A percentile compares a stretch with the other conserved stretches of the same genome.
phyloP scores from a whole-genome alignment of 371 early-diverging fungal genomes.

The Mucor velutinosus region DNA sequence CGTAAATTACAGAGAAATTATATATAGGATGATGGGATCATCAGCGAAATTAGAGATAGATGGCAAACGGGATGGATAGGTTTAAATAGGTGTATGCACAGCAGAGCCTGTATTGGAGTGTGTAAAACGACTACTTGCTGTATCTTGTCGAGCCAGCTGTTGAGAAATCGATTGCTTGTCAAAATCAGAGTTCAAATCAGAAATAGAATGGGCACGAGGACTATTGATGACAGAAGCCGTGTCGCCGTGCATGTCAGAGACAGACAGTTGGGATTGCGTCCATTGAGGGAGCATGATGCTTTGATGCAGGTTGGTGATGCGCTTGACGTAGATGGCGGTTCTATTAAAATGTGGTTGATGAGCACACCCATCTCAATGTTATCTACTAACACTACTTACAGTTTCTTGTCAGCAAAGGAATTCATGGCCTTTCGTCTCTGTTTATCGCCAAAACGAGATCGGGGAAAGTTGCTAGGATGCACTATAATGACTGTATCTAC shows the following conservation, averaged over 20 bases:
- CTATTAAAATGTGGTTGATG: slow-evolving; percentile 6
- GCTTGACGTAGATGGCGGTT: slow-evolving; percentile 41
- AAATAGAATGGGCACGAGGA: slow-evolving; percentile 1
- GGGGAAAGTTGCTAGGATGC: slow-evolving; percentile 60
- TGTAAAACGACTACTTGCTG: not conserved
- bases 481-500: slow-evolving; percentile 75
- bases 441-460: slow-evolving; percentile 63
- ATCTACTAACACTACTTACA: slow-evolving; percentile 20
- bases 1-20: not conserved
- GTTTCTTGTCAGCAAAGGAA: slow-evolving; percentile 32
- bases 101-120: not conserved
- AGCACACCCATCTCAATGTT: not conserved
- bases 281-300: slow-evolving; percentile 37
- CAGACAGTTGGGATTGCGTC: slow-evolving; percentile 34
- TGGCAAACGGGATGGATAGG: too few species aligned
- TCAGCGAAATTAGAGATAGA: not conserved
- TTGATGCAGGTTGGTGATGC: slow-evolving; percentile 46
- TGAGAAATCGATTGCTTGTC: slow-evolving; percentile 1
- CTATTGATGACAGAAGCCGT: slow-evolving; percentile 16
- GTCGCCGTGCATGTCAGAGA: slow-evolving; percentile 17
- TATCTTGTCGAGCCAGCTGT: slow-evolving; percentile 12
- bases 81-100: slow-evolving; percentile 3
- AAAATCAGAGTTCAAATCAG: slow-evolving; percentile 13
- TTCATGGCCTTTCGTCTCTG: slow-evolving; percentile 52
- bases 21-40: not conserved